Conservation (phyloP, 495 filamentous ascomycete genomes). For the Aspergillus baeticus region DNA sequence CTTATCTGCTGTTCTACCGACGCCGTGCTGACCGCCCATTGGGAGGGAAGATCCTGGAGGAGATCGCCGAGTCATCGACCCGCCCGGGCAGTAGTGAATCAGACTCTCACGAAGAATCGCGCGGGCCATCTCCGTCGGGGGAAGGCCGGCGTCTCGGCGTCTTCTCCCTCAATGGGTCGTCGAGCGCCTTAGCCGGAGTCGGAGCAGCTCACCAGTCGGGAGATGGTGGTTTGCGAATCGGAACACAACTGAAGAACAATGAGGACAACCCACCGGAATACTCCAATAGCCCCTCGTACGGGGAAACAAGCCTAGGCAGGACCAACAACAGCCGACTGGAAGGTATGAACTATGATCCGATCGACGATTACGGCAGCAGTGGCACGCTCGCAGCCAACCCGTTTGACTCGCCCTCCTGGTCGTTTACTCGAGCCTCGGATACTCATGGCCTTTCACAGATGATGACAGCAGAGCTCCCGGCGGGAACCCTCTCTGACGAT, state of each 20-base stretch:
- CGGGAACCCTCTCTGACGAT: constrained; percentile 28
- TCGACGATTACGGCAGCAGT: constrained; percentile 28
- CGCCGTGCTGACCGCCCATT: constrained; percentile 73
- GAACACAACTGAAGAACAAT: constrained; percentile 32
- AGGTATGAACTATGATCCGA: constrained; percentile 34
- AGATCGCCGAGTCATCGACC: constrained; percentile 59
- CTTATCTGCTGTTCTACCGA: constrained; percentile 95
- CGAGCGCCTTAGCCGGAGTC: constrained; percentile 77
- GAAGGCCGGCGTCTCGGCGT: constrained; percentile 82
- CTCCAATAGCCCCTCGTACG: constrained; percentile 21
- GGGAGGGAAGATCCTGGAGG: constrained; percentile 71
- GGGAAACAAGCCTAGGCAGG: constrained; percentile 20
- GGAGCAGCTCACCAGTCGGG: constrained; percentile 68
- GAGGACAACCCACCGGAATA: constrained; percentile 27
- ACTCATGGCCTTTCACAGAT: constrained; percentile 36
- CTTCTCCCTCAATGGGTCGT: constrained; percentile 82
- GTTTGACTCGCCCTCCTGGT: constrained; percentile 35
- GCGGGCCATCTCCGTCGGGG: constrained; percentile 60
- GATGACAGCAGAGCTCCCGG: constrained; percentile 28
- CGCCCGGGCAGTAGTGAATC: constrained; percentile 42
- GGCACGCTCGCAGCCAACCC: constrained; percentile 20
- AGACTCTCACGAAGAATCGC: constrained; percentile 48
- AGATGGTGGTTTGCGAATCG: constrained; percentile 56
- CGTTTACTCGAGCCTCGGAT: constrained; percentile 33
- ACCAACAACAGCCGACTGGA: constrained; percentile 19